Evolutionary conservation across 257 asterid genomes (phyloP).

Genomic region (Gentiana straminea): DNA sequence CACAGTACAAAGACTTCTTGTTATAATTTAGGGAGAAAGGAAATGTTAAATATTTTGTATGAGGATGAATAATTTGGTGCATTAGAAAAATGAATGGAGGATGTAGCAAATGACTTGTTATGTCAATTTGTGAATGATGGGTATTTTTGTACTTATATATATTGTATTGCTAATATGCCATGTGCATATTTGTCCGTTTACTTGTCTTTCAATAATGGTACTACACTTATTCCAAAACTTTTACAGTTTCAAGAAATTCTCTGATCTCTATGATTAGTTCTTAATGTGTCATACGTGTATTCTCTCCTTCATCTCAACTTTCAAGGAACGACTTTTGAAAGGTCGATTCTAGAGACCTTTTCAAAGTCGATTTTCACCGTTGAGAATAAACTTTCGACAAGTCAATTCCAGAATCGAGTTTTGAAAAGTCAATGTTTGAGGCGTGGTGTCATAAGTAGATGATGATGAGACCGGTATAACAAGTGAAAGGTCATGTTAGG

Average conservation of each 20-base stretch:
- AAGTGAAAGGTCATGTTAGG: too few relatives aligned
- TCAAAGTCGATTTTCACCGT: too few relatives aligned
- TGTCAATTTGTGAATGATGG: constrained; percentile 24
- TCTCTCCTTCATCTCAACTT: too few relatives aligned
- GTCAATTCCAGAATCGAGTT: too few relatives aligned
- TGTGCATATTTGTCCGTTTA: constrained; percentile 53
- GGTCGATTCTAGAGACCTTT: too few relatives aligned
- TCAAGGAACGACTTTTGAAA: too few relatives aligned
- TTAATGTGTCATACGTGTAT: too few relatives aligned
- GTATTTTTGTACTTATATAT: constrained; percentile 36
- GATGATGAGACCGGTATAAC: too few relatives aligned
- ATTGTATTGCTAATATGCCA: constrained; percentile 22
- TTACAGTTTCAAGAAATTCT: constrained; percentile 27
- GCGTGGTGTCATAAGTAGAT: too few relatives aligned
- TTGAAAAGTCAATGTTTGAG: too few relatives aligned
- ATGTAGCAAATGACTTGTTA: constrained; percentile 15
- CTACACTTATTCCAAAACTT: constrained; percentile 21
- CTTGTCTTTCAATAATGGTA: constrained; percentile 30
- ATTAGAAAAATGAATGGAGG: constrained; percentile 8
- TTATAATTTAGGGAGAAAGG: constrained; percentile 8
- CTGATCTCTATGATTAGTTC: neutral
- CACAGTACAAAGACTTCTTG: constrained; percentile 9
- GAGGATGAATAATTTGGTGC: constrained; percentile 16
- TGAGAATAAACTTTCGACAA: too few relatives aligned
- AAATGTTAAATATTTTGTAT: constrained; percentile 23